A percentile compares a stretch with the other conserved stretches of the same genome.
These are phyloP conservation scores for Phytophthora colocasiae DNA, from an alignment of 352 stramenopile species.

Conservation along the genomic window DNA sequence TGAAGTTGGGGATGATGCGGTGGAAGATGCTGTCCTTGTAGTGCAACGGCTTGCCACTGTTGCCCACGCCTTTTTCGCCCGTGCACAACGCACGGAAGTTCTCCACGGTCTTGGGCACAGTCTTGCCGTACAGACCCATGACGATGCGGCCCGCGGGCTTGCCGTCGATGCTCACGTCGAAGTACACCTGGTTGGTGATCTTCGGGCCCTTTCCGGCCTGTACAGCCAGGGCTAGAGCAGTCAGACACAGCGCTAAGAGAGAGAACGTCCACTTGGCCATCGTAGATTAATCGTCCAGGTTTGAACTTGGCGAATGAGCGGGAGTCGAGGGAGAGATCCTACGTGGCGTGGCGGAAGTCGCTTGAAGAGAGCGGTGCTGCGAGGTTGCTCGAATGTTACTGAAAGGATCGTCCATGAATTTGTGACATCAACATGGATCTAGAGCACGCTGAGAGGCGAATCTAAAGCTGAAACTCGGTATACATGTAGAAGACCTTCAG, in stretches of 20 bases:
- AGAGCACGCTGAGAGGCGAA: too few relatives aligned
- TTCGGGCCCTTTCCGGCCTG: conserved; percentile 63
- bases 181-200: conserved; percentile 95
- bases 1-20: conserved; percentile 97
- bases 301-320: conserved; percentile 7
- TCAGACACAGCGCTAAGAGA: conserved; percentile 51
- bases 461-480: too few relatives aligned
- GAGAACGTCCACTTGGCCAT: conserved; percentile 70
- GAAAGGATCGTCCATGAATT: too few relatives aligned
- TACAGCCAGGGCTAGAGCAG: conserved; percentile 41
- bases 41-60: conserved; percentile 95
- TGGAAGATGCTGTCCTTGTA: conserved; percentile 98
- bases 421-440: too few relatives aligned
- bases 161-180: conserved; percentile 96
- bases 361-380: too few relatives aligned
- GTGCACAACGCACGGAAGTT: conserved; percentile 99
- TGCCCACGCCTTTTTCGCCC: conserved; percentile 95
- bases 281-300: background rate
- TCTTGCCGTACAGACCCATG: conserved; percentile 87
- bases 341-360: too few relatives aligned
- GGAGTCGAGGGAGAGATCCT: conserved; percentile 6
- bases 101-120: conserved; percentile 87
- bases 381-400: too few relatives aligned
- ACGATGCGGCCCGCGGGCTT: conserved; percentile 82
- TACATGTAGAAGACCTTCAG: too few relatives aligned